Base-by-base conservation (phyloP, 352 stramenopile species). In the Pythium chondricola region DNA sequence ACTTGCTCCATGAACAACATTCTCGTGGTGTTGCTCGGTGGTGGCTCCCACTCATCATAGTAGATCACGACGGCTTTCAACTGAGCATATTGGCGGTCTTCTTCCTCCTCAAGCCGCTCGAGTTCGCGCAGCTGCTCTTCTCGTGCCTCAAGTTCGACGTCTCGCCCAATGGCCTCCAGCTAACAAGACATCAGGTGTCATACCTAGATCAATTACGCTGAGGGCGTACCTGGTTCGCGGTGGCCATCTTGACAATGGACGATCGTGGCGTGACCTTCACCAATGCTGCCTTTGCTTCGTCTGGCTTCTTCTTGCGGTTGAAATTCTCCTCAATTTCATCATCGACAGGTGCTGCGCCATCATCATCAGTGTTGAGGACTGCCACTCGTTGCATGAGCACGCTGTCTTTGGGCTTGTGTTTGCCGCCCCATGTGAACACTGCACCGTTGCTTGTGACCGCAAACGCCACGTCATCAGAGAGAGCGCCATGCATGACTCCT, bases 391-490 rank as follows among this genome's bases (percentile, higher is more conserved):
- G 48, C 43, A 57, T 60, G 26, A 14, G 43, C 46, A 41, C 43
- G 33, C 36, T 76, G 43, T 44, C 48, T 9, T 22, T 53, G 16
- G 59, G 64, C 25, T 61, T 80, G 39, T 72, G 58, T 40, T 76
- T 83, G 17, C 86, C 85, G 30, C 93, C 93, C 90, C 92, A 98
- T 22, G 74, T 83, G 48, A 92, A 94, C n/a, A 97, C 69, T 37
- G 74, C 74, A 0, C 88, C 85, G 0, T 67, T 66, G 36, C 83
- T 73, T 14, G 87, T 95, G 16, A 96, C 70, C 0, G 73, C 85
- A 42, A 97, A 88, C 20, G 92, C 88, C 21, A 95, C 65, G 38
- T 83, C 95, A 35, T 97, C 85, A 22, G 73, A 76, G 6, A 96
- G 66, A 2, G 83, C 60, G 6, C 74, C 80, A 53, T 93, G 71